Evolutionary conservation across 495 filamentous ascomycete species (phyloP).

Genomic region (Penicillium manginii): DNA sequence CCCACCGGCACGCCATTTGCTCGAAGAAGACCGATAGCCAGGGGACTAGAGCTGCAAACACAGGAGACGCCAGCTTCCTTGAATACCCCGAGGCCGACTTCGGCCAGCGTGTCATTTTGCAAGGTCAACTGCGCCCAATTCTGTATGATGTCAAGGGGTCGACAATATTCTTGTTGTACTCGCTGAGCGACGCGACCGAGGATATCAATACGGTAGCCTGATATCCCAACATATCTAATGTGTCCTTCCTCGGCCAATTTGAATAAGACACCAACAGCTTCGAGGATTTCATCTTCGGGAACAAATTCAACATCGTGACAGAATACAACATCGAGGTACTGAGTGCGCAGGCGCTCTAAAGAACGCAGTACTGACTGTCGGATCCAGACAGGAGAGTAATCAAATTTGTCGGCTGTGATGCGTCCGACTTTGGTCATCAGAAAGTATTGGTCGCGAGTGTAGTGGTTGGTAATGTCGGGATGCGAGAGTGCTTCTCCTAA

Average conservation of each 20-base stretch:
- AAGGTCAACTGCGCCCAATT: conserved; percentile 84
- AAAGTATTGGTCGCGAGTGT: conserved; percentile 54
- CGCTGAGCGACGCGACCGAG: conserved; percentile 67
- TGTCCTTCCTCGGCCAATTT: conserved; percentile 65
- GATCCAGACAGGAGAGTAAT: conserved; percentile 61
- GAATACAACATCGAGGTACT: conserved; percentile 65
- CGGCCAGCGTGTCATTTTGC: conserved; percentile 69
- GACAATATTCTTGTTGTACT: conserved; percentile 65
- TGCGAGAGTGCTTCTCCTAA: conserved; percentile 72
- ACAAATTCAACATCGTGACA: conserved; percentile 71
- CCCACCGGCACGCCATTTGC: conserved; percentile 70
- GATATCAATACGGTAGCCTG: conserved; percentile 72
- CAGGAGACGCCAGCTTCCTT: conserved; percentile 68
- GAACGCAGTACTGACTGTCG: conserved; percentile 54
- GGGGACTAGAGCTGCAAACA: conserved; percentile 77
- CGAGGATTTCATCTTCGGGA: conserved; percentile 52
- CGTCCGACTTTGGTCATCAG: conserved; percentile 66
- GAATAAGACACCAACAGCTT: conserved; percentile 62
- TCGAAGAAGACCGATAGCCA: conserved; percentile 81
- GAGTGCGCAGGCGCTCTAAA: conserved; percentile 52
- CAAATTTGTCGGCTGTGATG: conserved; percentile 53
- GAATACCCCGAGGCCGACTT: conserved; percentile 56
- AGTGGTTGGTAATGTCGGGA: conserved; percentile 50
- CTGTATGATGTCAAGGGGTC: conserved; percentile 80
- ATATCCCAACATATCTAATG: conserved; percentile 82